phyloP scores from a whole-genome alignment of 2,329 filamentous ascomycete species.

The Arthrobotrys conoides region DNA sequence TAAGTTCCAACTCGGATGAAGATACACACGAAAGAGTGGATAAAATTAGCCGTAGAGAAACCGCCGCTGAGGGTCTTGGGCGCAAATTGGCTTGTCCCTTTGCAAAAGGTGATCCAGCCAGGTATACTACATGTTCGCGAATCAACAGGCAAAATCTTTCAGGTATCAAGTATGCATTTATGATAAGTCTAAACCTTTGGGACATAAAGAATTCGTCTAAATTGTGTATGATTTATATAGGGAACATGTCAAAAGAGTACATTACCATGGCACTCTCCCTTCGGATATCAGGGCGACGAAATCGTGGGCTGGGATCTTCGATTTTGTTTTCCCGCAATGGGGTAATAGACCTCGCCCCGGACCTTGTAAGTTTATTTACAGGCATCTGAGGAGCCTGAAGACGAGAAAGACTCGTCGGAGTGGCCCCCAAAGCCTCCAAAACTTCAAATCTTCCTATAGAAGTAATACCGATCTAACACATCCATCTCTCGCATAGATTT shows the following conservation, averaged over 20 bases:
- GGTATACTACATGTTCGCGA: background rate
- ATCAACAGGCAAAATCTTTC: constrained; percentile 10
- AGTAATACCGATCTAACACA: background rate
- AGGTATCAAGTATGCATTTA: constrained; percentile 21
- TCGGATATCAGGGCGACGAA: background rate
- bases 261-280: background rate
- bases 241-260: constrained; percentile 5
- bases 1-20: background rate
- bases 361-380: background rate
- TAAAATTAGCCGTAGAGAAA: constrained; percentile 7
- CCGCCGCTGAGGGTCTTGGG: background rate
- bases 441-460: background rate
- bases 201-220: background rate
- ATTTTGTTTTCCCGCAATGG: background rate
- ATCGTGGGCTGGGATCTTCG: background rate
- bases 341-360: background rate
- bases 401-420: background rate
- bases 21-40: background rate
- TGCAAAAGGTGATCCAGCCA: constrained; percentile 4
- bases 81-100: constrained; percentile 16
- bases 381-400: background rate
- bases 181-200: too few species aligned
- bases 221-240: background rate
- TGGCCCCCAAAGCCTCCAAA: background rate
- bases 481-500: background rate